A percentile compares a stretch with the other conserved stretches of the same genome.
Evolutionary conservation across 2,329 filamentous ascomycete genomes (phyloP).

Genomic region (Penicillium occitanis): DNA sequence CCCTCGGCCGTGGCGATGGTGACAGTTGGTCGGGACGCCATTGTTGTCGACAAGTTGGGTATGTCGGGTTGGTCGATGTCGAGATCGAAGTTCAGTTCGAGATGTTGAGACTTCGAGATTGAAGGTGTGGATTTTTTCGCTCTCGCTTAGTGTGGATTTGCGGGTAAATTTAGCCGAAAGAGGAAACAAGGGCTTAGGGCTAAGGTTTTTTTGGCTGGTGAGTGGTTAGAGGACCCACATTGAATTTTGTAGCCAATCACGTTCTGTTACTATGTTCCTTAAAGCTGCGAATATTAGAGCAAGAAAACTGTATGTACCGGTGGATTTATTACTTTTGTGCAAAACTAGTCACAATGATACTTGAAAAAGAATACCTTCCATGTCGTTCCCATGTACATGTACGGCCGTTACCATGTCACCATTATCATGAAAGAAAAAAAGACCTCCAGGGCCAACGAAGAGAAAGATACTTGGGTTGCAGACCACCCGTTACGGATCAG

Average conservation of each 20-base stretch:
- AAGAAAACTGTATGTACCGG: no score
- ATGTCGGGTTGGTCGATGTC: slow-evolving; percentile 40
- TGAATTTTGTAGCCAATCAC: slow-evolving; percentile 6
- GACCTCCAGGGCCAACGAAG: slow-evolving; percentile 4
- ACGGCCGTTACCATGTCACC: not conserved
- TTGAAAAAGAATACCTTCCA: not conserved
- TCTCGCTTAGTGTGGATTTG: slow-evolving; percentile 43
- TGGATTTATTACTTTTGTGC: not conserved
- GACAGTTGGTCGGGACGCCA: slow-evolving; percentile 97
- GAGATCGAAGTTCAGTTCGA: slow-evolving; percentile 30
- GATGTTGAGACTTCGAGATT: slow-evolving; percentile 24
- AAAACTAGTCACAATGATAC: not conserved
- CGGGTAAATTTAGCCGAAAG: slow-evolving; percentile 11
- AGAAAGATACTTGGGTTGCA: not conserved
- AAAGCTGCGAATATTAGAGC: no score
- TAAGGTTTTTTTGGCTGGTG: not conserved
- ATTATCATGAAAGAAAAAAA: not conserved
- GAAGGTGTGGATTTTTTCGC: slow-evolving; percentile 38
- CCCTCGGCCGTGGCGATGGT: slow-evolving; percentile 97
- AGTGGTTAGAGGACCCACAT: not conserved
- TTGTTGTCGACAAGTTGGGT: slow-evolving; percentile 55
- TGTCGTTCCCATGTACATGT: not conserved
- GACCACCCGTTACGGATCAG: not conserved
- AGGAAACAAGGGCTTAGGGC: slow-evolving; percentile 22
- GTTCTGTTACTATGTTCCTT: not conserved